Percentiles rank a stretch among this genome's conserved stretches.
Evolutionary conservation across 352 stramenopile species (phyloP).

Genomic region (Pythium insidiosum): DNA sequence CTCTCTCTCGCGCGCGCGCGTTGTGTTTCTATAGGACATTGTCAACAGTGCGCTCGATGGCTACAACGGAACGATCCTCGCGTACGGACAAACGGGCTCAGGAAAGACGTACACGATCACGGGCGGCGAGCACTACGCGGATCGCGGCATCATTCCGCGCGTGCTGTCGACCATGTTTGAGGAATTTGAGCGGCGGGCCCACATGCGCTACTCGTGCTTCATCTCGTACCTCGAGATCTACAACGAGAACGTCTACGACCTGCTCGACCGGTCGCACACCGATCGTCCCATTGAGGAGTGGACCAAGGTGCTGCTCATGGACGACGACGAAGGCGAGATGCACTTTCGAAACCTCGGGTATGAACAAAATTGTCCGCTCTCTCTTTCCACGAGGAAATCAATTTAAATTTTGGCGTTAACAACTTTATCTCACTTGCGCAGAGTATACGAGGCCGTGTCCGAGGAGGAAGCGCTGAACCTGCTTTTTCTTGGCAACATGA

Average conservation of each 20-base stretch:
- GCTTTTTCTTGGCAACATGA: slow-evolving; percentile 95
- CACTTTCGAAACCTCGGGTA: slow-evolving; percentile 75
- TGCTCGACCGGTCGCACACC: slow-evolving; percentile 80
- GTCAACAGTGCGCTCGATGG: slow-evolving; percentile 57
- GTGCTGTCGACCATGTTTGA: slow-evolving; percentile 91
- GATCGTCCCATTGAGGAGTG: slow-evolving; percentile 71
- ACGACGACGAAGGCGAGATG: slow-evolving; percentile 74
- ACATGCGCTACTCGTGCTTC: slow-evolving; percentile 76
- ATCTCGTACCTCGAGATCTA: slow-evolving; percentile 97
- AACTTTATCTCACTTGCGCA: no score
- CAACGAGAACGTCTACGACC: slow-evolving; percentile 94
- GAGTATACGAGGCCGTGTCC: slow-evolving; percentile 71
- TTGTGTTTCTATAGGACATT: no score
- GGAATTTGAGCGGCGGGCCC: slow-evolving; percentile 48
- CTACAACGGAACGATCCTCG: slow-evolving; percentile 71
- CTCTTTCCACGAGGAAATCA: no score
- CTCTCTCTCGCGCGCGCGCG: no score
- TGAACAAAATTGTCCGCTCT: no score
- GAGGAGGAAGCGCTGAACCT: slow-evolving; percentile 94
- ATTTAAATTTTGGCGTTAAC: no score
- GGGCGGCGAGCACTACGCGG: slow-evolving; percentile 88
- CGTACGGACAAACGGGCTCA: no score
- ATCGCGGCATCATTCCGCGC: slow-evolving; percentile 93
- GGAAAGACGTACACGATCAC: slow-evolving; percentile 84
- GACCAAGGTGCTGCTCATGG: slow-evolving; percentile 72